Evolutionary conservation across 306 rosid species (phyloP), one percentile per base, ranked within the genome.

Genomic region (Boehmeria nivea): DNA sequence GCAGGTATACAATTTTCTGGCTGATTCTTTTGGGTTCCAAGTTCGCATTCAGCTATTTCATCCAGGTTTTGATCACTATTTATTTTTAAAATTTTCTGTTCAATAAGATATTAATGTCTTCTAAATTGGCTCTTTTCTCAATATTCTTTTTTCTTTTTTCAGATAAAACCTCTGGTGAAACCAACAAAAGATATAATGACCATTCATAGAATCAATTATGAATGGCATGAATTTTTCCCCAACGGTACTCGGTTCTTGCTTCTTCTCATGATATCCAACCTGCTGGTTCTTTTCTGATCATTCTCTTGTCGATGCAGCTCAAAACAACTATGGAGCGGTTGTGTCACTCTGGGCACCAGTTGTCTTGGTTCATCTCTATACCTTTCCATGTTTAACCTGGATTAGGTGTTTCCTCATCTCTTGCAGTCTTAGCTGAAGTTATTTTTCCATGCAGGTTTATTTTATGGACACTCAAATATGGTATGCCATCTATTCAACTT

Each of bases 381-480:
- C 60, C 38, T 49, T 43, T 54, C 40, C 23, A 1, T 51, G 62
- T 51, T 36, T 55, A 39, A 77, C 51, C 64, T 45, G 51, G 72
- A 57, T 12, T 43, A 37, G 59, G 67, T 57, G 48, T 55, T 53
- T 53, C 17, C 0, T 55, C 65, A 39, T 43, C 53, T 72, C 48
- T 50, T 54, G 22, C 47, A 36, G 9, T 42, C 58, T 54, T 69
- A 62, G 33, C 54, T 51, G 46, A 43, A 33, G 12, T 58, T 66
- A 55, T 66, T 64, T 52, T 69, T 64, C 40, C 67, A 38, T 80
- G 67, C 79, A 91, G 99, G 84, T 91, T 59, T 91, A 91, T 71
- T 91, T 87, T 75, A 76, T 91, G 99, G 99, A 91, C 75, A 84
- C 95, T 59, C 99, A 91, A 81, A 87, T 91, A 59, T 91, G 96